These are phyloP conservation scores for Pythium vanterpoolii DNA, from an alignment of 352 stramenopile species.

Conservation along the genomic window DNA sequence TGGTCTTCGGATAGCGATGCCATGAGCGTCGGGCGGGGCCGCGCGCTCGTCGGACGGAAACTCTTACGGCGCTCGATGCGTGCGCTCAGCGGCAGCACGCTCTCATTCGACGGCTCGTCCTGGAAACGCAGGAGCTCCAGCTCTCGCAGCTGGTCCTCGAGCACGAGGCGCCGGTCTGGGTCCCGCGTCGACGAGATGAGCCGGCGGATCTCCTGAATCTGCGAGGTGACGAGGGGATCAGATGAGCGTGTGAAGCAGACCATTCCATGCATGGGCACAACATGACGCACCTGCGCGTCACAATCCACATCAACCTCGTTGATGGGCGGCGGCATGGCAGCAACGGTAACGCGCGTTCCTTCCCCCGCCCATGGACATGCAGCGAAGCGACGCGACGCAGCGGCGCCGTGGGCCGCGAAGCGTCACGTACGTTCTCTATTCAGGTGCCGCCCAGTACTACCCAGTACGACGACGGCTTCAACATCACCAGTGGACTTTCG, in stretches of 20 bases:
- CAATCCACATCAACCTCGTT: conserved; percentile 68
- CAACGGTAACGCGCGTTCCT: neutral
- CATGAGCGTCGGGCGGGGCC: conserved; percentile 46
- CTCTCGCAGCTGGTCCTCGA: conserved; percentile 69
- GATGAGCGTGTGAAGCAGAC: neutral
- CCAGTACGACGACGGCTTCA: neutral
- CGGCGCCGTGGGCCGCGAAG: neutral
- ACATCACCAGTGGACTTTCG: neutral
- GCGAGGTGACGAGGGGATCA: neutral
- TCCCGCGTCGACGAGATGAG: conserved; percentile 73
- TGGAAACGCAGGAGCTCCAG: conserved; percentile 61
- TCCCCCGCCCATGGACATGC: neutral
- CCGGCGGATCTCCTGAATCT: conserved; percentile 79
- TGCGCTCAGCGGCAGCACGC: neutral
- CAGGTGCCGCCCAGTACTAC: neutral
- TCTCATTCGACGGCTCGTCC: conserved; percentile 26
- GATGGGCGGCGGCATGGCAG: conserved; percentile 51
- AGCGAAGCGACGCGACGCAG: neutral
- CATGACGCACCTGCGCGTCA: conserved; percentile 50
- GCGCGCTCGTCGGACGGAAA: conserved; percentile 63
- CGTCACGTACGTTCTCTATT: conserved; percentile 6
- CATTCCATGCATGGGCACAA: neutral
- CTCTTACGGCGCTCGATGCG: conserved; percentile 49
- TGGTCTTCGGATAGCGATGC: conserved; percentile 58
- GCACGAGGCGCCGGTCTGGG: conserved; percentile 39